Evolutionary conservation across 768 basidiomycete genomes (phyloP).

Genomic region (Crassisporium funariophilum): DNA sequence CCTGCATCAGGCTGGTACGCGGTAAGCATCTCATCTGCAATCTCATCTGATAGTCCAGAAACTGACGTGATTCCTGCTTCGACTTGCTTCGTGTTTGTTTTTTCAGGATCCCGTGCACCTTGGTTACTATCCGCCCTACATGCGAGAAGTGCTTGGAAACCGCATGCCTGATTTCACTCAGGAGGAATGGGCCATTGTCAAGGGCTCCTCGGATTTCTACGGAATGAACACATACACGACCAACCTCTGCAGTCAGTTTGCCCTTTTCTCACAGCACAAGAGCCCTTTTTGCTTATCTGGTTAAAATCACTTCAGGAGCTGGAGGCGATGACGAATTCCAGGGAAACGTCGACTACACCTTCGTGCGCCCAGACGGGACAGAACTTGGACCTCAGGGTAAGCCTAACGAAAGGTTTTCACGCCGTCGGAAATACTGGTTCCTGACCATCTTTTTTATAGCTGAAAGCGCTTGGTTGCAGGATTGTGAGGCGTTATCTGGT

Average conservation of each 20-base stretch:
- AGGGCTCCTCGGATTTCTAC: constrained; percentile 70
- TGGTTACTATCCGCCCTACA: constrained; percentile 64
- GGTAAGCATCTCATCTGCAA: constrained; percentile 38
- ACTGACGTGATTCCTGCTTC: constrained; percentile 13
- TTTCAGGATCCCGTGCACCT: constrained; percentile 66
- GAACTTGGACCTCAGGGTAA: constrained; percentile 64
- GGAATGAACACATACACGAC: constrained; percentile 77
- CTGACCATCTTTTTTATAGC: constrained; percentile 34
- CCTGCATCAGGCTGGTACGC: constrained; percentile 56
- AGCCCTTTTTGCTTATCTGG: neutral
- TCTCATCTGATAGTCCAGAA: neutral
- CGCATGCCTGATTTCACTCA: constrained; percentile 60
- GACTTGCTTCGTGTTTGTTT: constrained; percentile 3
- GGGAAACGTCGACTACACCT: constrained; percentile 59
- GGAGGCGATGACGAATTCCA: constrained; percentile 68
- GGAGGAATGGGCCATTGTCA: constrained; percentile 58
- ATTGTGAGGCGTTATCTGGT: constrained; percentile 43
- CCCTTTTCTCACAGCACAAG: neutral
- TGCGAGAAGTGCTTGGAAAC: constrained; percentile 56
- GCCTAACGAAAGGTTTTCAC: constrained; percentile 12
- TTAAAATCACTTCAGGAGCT: constrained; percentile 38
- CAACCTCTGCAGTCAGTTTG: constrained; percentile 54
- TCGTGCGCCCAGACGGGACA: constrained; percentile 63
- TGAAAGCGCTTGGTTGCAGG: constrained; percentile 67
- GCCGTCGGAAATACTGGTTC: neutral